Evolutionary conservation across 768 basidiomycete genomes (phyloP).

Genomic region (Galerina sulciceps): DNA sequence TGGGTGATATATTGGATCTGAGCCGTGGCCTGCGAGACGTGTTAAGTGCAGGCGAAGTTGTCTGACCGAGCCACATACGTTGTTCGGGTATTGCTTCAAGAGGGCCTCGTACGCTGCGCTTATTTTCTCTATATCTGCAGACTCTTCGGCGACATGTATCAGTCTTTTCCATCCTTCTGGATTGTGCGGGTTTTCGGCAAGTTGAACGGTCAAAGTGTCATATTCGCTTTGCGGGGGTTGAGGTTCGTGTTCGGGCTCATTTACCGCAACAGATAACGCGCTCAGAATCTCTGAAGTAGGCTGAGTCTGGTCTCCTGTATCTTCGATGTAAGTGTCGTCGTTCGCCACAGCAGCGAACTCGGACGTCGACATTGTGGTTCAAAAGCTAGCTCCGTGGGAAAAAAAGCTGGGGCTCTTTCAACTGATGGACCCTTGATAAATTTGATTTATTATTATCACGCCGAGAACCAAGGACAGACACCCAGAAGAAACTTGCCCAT

Average conservation of each 20-base stretch:
- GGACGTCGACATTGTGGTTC: conserved; percentile 21
- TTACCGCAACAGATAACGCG: conserved; percentile 31
- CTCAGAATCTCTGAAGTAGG: conserved; percentile 40
- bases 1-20: conserved; percentile 87
- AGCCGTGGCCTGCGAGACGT: conserved; percentile 62
- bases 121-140: conserved; percentile 79
- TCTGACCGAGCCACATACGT: conserved; percentile 48
- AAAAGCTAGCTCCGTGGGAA: conserved; percentile 7
- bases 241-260: conserved; percentile 29
- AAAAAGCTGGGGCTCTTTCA: not conserved
- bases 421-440: not conserved
- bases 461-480: too few relatives aligned
- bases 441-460: too few relatives aligned
- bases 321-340: conserved; percentile 25
- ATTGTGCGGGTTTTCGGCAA: conserved; percentile 73
- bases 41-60: conserved; percentile 4
- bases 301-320: conserved; percentile 33
- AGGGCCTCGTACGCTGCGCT: conserved; percentile 83
- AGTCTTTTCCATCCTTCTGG: conserved; percentile 81
- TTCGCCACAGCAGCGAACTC: conserved; percentile 16
- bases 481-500: too few relatives aligned
- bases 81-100: conserved; percentile 88
- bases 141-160: conserved; percentile 75
- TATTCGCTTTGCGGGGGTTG: conserved; percentile 63
- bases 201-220: conserved; percentile 62